These are phyloP conservation scores for Parachaetomium inaequale DNA, from an alignment of 495 filamentous ascomycete species.

Conservation along the genomic window DNA sequence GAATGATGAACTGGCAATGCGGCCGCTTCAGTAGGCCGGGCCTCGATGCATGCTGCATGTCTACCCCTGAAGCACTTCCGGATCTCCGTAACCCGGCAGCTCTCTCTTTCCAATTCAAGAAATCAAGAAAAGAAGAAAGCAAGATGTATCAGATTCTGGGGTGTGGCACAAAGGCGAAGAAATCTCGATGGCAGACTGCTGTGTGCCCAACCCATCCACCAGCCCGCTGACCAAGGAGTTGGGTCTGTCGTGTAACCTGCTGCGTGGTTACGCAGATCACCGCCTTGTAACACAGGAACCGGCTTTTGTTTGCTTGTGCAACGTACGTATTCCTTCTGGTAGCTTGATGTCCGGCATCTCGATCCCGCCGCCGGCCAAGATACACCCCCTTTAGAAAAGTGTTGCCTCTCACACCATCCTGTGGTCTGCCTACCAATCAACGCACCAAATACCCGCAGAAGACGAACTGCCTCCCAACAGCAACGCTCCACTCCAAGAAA, in stretches of 20 bases:
- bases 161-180: background rate
- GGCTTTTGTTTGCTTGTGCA: background rate
- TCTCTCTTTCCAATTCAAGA: background rate
- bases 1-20: background rate
- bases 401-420: too few species aligned
- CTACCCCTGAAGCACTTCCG: background rate
- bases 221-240: background rate
- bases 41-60: constrained; percentile 1
- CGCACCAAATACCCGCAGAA: too few species aligned
- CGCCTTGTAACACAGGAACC: background rate
- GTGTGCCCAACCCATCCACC: background rate
- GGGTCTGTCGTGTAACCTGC: constrained; percentile 3
- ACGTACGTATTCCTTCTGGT: background rate
- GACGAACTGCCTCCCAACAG: too few species aligned
- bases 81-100: background rate
- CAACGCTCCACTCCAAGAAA: too few species aligned
- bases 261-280: constrained; percentile 4
- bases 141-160: background rate
- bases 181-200: constrained; percentile 6
- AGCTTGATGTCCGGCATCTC: background rate
- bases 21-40: background rate
- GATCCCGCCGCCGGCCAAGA: background rate
- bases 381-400: background rate
- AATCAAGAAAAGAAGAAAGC: background rate
- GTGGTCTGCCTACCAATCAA: too few species aligned